Conservation (phyloP, 2,329 filamentous ascomycete genomes). For the Trichoderma brevicompactum region DNA sequence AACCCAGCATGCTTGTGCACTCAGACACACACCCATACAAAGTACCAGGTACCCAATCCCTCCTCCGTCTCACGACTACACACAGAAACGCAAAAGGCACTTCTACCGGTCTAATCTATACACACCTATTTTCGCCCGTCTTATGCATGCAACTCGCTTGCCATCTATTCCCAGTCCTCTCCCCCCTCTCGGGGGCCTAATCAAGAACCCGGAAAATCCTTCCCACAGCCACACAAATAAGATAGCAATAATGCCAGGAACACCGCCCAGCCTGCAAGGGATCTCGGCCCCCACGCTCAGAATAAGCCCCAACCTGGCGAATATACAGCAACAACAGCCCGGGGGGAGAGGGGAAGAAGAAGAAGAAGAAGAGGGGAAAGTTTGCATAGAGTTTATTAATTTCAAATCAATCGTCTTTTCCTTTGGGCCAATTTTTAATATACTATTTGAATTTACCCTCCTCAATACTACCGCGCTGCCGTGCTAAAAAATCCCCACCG, state of each 20-base stretch:
- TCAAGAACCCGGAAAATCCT: slow-evolving; percentile 1
- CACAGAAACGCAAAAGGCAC: too few relatives aligned
- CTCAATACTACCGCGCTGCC: background rate
- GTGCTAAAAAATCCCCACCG: background rate
- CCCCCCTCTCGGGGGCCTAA: background rate
- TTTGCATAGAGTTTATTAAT: background rate
- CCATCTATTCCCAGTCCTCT: background rate
- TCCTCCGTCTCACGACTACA: too few relatives aligned
- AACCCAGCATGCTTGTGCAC: too few relatives aligned
- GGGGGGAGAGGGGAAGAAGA: too few relatives aligned
- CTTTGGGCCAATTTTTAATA: background rate
- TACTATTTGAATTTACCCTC: slow-evolving; percentile 20
- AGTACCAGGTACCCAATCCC: background rate
- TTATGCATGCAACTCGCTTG: background rate
- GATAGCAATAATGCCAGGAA: background rate
- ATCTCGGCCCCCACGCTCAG: slow-evolving; percentile 16
- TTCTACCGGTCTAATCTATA: too few relatives aligned
- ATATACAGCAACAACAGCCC: background rate
- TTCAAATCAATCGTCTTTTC: background rate
- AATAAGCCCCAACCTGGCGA: background rate
- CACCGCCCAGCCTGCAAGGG: background rate
- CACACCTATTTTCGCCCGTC: too few relatives aligned
- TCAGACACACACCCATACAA: background rate
- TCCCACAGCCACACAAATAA: background rate
- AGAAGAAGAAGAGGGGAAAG: background rate